Conservation (phyloP, 2,329 filamentous ascomycete species). For the Westerdykella aurantiaca region DNA sequence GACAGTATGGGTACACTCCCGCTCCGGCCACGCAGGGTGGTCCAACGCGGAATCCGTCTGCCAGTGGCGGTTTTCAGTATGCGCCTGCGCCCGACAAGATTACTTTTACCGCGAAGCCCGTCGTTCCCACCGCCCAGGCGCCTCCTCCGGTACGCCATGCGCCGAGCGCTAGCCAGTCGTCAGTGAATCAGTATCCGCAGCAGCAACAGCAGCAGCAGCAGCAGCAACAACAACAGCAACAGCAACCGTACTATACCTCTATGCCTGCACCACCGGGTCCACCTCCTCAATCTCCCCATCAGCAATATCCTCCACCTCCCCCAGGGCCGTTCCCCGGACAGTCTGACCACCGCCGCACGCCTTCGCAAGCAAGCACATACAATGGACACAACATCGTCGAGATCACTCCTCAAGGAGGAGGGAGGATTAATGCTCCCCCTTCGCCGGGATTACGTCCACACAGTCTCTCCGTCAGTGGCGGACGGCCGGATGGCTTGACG, state of each 20-base stretch:
- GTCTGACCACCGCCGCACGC: conserved; percentile 20
- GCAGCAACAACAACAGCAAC: conserved; percentile 5
- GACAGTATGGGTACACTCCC: conserved; percentile 25
- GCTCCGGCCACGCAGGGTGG: conserved; percentile 18
- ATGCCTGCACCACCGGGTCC: conserved; percentile 15
- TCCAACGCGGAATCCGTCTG: conserved; percentile 16
- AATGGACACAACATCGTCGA: conserved; percentile 38
- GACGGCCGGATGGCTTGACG: conserved; percentile 32
- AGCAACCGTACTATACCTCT: conserved; percentile 15
- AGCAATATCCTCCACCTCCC: conserved; percentile 28
- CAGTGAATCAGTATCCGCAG: not conserved
- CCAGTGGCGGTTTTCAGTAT: conserved; percentile 33
- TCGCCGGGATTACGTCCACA: conserved; percentile 31
- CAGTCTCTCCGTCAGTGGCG: conserved; percentile 23
- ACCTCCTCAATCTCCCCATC: conserved; percentile 15
- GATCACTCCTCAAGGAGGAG: conserved; percentile 37
- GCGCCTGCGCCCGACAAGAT: conserved; percentile 38
- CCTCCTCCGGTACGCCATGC: conserved; percentile 25
- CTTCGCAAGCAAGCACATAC: conserved; percentile 19
- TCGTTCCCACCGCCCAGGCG: conserved; percentile 14
- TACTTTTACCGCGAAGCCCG: conserved; percentile 40
- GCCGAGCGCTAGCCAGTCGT: conserved; percentile 11
- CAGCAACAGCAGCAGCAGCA: conserved; percentile 12
- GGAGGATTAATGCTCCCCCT: conserved; percentile 24
- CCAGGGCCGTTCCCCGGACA: conserved; percentile 23